A percentile compares a stretch with the other conserved stretches of the same genome.
Evolutionary conservation across 2,329 filamentous ascomycete species (phyloP).

Genomic region (Onygenales sp.): DNA sequence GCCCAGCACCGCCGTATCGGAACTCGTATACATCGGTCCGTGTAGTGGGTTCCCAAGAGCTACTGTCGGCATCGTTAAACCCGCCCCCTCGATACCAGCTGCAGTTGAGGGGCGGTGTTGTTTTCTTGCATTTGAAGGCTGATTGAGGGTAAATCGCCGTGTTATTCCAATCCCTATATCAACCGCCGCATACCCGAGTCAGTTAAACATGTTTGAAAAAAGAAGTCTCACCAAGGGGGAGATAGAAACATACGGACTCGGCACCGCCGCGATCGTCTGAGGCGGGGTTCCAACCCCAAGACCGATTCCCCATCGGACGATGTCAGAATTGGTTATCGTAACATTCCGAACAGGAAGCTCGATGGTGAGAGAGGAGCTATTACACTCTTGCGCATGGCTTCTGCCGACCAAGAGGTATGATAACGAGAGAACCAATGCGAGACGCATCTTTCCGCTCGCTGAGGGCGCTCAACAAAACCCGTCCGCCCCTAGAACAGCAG

Average conservation of each 20-base stretch:
- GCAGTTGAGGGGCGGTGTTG: neutral
- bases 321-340: neutral
- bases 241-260: slow-evolving; percentile 3
- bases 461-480: neutral
- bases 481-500: neutral
- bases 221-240: neutral
- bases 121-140: neutral
- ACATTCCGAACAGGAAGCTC: slow-evolving; percentile 3
- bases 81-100: slow-evolving; percentile 4
- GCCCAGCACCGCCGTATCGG: neutral
- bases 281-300: slow-evolving; percentile 5
- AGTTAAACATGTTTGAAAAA: neutral
- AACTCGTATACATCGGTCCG: neutral
- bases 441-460: neutral
- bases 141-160: slow-evolving; percentile 1
- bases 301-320: slow-evolving; percentile 4
- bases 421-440: neutral
- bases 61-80: neutral
- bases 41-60: neutral
- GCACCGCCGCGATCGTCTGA: slow-evolving; percentile 2
- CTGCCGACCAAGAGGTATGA: neutral
- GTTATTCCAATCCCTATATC: slow-evolving; percentile 7
- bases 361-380: neutral
- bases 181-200: neutral
- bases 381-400: neutral